Conservation (phyloP, 805 yeast genomes). For the Ogataea salicorniae region DNA sequence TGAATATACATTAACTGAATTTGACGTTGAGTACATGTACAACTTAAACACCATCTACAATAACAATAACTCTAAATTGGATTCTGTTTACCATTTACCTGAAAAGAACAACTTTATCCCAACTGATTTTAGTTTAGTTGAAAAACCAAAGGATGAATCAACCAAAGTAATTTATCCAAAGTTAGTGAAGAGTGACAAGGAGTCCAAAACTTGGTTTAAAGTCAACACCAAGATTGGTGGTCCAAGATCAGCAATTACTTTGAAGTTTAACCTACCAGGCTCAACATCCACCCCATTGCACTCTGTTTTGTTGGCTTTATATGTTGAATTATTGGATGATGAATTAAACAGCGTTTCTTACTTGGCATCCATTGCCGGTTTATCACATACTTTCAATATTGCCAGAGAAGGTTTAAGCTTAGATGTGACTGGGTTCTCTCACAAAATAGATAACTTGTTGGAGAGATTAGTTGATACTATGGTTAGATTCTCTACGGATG, state of each 20-base stretch:
- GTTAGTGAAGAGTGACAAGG: slow-evolving; percentile 47
- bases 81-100: slow-evolving; percentile 43
- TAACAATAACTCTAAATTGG: slow-evolving; percentile 34
- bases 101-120: slow-evolving; percentile 78
- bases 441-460: slow-evolving; percentile 64
- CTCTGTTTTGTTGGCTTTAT: slow-evolving; percentile 53
- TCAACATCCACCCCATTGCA: slow-evolving; percentile 54
- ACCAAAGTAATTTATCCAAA: slow-evolving; percentile 46
- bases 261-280: slow-evolving; percentile 62
- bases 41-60: slow-evolving; percentile 28
- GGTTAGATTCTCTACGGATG: slow-evolving; percentile 35
- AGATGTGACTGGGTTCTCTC: slow-evolving; percentile 74
- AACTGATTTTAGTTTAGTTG: slow-evolving; percentile 58
- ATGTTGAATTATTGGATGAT: slow-evolving; percentile 70
- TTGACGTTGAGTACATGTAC: slow-evolving; percentile 36
- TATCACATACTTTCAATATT: slow-evolving; percentile 50
- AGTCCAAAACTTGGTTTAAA: slow-evolving; percentile 75
- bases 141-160: slow-evolving; percentile 32
- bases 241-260: slow-evolving; percentile 73
- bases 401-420: slow-evolving; percentile 69
- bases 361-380: slow-evolving; percentile 79
- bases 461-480: slow-evolving; percentile 55
- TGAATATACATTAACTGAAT: slow-evolving; percentile 49
- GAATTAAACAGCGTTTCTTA: slow-evolving; percentile 71
- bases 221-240: slow-evolving; percentile 84